These are phyloP conservation scores for Ophiosphaerella narmari DNA, from an alignment of 2,329 filamentous ascomycete genomes.

Conservation along the genomic window DNA sequence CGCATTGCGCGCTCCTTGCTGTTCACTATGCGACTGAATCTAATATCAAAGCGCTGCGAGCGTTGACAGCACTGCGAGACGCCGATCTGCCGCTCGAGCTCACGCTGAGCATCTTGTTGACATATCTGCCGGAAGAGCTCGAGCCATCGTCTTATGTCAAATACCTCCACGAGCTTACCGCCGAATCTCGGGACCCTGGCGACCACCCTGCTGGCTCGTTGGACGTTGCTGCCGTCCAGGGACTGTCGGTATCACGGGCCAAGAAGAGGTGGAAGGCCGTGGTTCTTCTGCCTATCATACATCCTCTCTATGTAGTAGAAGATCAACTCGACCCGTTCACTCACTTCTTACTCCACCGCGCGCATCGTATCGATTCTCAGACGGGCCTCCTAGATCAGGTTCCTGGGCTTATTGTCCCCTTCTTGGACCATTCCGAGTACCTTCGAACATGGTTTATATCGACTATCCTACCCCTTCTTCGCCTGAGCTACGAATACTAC, in stretches of 20 bases:
- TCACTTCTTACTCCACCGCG: constrained; percentile 69
- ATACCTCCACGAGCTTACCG: constrained; percentile 63
- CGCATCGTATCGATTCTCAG: constrained; percentile 71
- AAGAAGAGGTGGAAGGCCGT: constrained; percentile 67
- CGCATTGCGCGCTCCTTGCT: constrained; percentile 74
- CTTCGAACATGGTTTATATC: constrained; percentile 72
- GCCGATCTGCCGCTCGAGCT: constrained; percentile 67
- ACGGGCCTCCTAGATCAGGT: constrained; percentile 73
- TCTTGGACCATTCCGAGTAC: constrained; percentile 64
- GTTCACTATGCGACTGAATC: constrained; percentile 69
- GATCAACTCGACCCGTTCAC: constrained; percentile 61
- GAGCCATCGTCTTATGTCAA: constrained; percentile 66
- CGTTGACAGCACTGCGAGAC: constrained; percentile 61
- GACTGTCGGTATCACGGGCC: constrained; percentile 66
- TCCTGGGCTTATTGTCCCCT: constrained; percentile 69
- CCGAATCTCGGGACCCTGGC: constrained; percentile 53
- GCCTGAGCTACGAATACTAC: constrained; percentile 73
- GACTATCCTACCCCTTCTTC: constrained; percentile 68
- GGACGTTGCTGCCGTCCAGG: constrained; percentile 61
- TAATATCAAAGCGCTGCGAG: constrained; percentile 66
- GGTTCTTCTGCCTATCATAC: constrained; percentile 62
- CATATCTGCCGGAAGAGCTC: constrained; percentile 74
- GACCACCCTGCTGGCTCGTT: constrained; percentile 45
- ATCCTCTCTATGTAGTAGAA: constrained; percentile 54
- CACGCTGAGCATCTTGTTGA: constrained; percentile 73